phyloP scores from a whole-genome alignment of 192 early-diverging fungal genomes.

The Linnemannia exigua region DNA sequence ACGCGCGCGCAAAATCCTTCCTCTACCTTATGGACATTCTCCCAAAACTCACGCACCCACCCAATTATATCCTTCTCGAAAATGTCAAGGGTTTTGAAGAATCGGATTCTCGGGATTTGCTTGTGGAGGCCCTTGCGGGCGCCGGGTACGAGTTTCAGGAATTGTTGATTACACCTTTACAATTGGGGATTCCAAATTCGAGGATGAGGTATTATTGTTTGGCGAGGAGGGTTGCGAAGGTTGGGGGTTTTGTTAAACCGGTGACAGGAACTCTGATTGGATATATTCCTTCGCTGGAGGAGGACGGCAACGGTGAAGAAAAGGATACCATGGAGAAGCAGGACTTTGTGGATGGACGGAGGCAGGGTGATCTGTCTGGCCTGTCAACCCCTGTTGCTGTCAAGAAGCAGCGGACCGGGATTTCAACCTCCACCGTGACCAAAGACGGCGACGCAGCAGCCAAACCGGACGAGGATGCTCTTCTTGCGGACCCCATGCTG shows the following conservation, averaged over 20 bases:
- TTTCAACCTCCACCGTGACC: slow-evolving; percentile 31
- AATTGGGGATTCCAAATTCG: slow-evolving; percentile 85
- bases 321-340: slow-evolving; percentile 1
- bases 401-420: slow-evolving; percentile 32
- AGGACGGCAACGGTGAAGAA: neutral
- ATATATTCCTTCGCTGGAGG: slow-evolving; percentile 52
- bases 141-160: slow-evolving; percentile 79
- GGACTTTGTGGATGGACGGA: slow-evolving; percentile 58
- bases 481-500: slow-evolving; percentile 36
- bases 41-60: slow-evolving; percentile 65
- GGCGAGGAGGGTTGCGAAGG: slow-evolving; percentile 45
- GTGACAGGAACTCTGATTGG: slow-evolving; percentile 57
- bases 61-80: slow-evolving; percentile 79
- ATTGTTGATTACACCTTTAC: slow-evolving; percentile 80
- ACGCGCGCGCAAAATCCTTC: slow-evolving; percentile 80
- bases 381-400: slow-evolving; percentile 32
- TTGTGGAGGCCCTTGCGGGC: slow-evolving; percentile 35
- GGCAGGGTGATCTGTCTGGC: slow-evolving; percentile 49
- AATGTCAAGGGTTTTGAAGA: slow-evolving; percentile 89
- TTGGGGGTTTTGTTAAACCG: slow-evolving; percentile 58
- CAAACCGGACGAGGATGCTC: slow-evolving; percentile 39
- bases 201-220: slow-evolving; percentile 83
- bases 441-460: slow-evolving; percentile 18
- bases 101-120: slow-evolving; percentile 35
- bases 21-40: slow-evolving; percentile 79